Evolutionary conservation across 108 stramenopile species (phyloP).

Genomic region (Nitzschia sp.): DNA sequence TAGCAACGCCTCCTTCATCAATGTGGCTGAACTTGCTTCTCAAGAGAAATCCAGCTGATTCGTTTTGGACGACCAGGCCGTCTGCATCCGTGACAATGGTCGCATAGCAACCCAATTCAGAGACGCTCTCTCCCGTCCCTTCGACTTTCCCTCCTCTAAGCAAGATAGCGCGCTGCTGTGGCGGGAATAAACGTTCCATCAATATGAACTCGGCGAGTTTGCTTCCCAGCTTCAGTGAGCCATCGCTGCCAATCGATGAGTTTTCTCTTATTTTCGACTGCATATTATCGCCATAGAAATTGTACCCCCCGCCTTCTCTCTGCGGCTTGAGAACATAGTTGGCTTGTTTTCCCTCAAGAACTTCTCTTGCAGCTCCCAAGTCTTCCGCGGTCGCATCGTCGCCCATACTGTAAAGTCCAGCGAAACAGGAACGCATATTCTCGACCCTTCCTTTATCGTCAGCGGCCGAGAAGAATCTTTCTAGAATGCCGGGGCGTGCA

Average conservation of each 20-base stretch:
- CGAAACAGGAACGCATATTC: conserved; percentile 68
- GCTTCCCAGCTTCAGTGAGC: conserved; percentile 24
- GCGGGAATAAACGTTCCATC: conserved; percentile 87
- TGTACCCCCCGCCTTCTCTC: conserved; percentile 99
- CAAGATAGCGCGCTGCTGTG: conserved; percentile 70
- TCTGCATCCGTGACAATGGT: conserved; percentile 51
- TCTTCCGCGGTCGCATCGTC: conserved; percentile 67
- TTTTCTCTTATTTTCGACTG: conserved; percentile 54
- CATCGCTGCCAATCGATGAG: conserved; percentile 24
- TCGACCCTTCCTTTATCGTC: conserved; percentile 42
- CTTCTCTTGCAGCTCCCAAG: conserved; percentile 67
- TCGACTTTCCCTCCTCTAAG: conserved; percentile 74
- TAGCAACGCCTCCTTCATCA: conserved; percentile 89
- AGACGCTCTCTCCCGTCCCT: conserved; percentile 74
- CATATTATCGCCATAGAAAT: conserved; percentile 90
- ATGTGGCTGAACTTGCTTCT: conserved; percentile 85
- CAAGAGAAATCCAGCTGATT: conserved; percentile 74
- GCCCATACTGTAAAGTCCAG: conserved; percentile 80
- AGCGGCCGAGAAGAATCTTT: conserved; percentile 71
- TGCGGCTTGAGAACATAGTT: conserved; percentile 97
- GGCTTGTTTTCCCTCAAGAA: conserved; percentile 62
- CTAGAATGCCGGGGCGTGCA: conserved; percentile 81
- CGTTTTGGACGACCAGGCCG: conserved; percentile 70
- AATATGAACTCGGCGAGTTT: conserved; percentile 82
- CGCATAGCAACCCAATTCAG: conserved; percentile 83